Percentiles rank a stretch among this genome's conserved stretches.
phyloP scores from a whole-genome alignment of 2,329 filamentous ascomycete species.

The Huntiella savannae region DNA sequence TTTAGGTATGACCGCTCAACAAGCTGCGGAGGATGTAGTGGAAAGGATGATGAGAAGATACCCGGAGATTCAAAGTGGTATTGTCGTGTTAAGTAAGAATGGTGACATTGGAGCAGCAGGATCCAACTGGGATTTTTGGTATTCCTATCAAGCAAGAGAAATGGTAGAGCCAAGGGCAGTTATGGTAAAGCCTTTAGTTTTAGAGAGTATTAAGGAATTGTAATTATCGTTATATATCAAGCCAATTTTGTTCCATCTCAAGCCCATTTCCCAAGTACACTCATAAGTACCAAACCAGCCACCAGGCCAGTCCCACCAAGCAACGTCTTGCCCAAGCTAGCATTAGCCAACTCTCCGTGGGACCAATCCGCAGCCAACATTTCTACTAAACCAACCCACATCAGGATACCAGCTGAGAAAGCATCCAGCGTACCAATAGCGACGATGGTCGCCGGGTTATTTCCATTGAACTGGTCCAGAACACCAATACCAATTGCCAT shows the following conservation, averaged over 20 bases:
- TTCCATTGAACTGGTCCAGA: slow-evolving; percentile 52
- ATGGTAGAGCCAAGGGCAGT: slow-evolving; percentile 29
- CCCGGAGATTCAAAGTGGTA: slow-evolving; percentile 26
- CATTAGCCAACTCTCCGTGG: slow-evolving; percentile 35
- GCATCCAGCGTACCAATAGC: slow-evolving; percentile 58
- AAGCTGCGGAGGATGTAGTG: slow-evolving; percentile 32
- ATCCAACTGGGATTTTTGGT: slow-evolving; percentile 36
- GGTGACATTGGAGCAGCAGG: slow-evolving; percentile 32
- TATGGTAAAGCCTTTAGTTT: slow-evolving; percentile 16
- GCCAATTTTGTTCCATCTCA: slow-evolving; percentile 16
- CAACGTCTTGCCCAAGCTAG: slow-evolving; percentile 27
- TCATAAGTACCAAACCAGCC: slow-evolving; percentile 48
- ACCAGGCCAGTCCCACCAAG: slow-evolving; percentile 36
- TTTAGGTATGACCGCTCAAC: slow-evolving; percentile 26
- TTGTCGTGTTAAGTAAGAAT: slow-evolving; percentile 30
- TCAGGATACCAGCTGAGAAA: slow-evolving; percentile 52
- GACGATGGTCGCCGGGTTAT: slow-evolving; percentile 46
- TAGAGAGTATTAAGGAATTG: background rate
- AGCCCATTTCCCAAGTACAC: slow-evolving; percentile 57
- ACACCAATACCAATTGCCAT: slow-evolving; percentile 68
- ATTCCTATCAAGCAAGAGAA: slow-evolving; percentile 27
- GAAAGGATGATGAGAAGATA: slow-evolving; percentile 28
- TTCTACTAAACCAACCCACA: slow-evolving; percentile 66
- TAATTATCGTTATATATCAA: background rate
- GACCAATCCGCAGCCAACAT: slow-evolving; percentile 66